Evolutionary conservation across 495 filamentous ascomycete genomes (phyloP).

Genomic region (Penicillium chermesinum): DNA sequence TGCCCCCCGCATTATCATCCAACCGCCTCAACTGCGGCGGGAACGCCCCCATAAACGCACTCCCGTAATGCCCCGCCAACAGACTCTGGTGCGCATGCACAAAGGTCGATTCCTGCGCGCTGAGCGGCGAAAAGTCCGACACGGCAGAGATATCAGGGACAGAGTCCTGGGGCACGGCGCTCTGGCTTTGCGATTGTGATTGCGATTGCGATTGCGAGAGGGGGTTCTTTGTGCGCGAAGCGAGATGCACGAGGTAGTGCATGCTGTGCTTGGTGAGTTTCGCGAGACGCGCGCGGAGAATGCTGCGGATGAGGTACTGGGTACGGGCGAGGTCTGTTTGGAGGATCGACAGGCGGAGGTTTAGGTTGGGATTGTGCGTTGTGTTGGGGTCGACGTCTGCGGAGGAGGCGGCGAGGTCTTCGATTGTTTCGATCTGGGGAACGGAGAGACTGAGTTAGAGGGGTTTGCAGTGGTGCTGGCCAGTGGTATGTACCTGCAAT

Average conservation of each 20-base stretch:
- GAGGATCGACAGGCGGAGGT: conserved; percentile 87
- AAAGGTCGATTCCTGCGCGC: conserved; percentile 68
- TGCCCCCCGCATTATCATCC: conserved; percentile 84
- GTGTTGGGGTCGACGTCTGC: conserved; percentile 40
- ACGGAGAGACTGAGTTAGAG: neutral
- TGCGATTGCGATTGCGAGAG: conserved; percentile 48
- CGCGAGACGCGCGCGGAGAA: conserved; percentile 75
- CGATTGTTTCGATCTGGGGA: conserved; percentile 61
- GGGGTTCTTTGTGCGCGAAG: conserved; percentile 57
- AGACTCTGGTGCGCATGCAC: conserved; percentile 75
- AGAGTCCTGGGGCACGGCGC: conserved; percentile 29
- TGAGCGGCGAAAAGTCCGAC: conserved; percentile 50
- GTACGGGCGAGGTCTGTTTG: conserved; percentile 94
- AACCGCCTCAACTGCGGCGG: conserved; percentile 69
- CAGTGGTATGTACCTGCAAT: conserved; percentile 46
- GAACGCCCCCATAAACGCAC: conserved; percentile 76
- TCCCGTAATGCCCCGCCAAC: conserved; percentile 72
- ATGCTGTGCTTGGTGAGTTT: conserved; percentile 54
- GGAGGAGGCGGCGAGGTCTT: conserved; percentile 59
- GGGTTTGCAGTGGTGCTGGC: neutral
- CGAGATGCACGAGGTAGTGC: conserved; percentile 38
- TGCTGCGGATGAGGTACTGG: conserved; percentile 84
- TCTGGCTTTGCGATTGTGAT: conserved; percentile 36
- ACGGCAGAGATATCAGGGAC: conserved; percentile 37
- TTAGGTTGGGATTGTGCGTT: conserved; percentile 77